phyloP scores from a whole-genome alignment of 2,329 filamentous ascomycete genomes.

The Purpureocillium lavendulum region DNA sequence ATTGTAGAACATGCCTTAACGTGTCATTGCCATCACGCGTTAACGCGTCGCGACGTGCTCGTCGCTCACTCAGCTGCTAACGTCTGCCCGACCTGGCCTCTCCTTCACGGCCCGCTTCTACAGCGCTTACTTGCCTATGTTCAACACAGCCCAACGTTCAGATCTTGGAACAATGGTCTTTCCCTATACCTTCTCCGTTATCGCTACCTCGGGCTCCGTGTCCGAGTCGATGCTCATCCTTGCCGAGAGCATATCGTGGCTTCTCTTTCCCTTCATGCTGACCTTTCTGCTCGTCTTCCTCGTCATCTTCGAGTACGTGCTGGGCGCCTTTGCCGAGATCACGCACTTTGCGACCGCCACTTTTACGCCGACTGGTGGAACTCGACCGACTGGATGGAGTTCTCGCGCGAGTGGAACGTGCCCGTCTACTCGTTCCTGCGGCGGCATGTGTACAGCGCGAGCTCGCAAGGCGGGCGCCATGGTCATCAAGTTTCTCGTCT shows the following conservation, averaged over 20 bases:
- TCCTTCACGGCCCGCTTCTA: too few species aligned
- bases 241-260: slow-evolving; percentile 79
- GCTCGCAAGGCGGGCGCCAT: slow-evolving; percentile 71
- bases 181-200: too few species aligned
- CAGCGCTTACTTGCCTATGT: too few species aligned
- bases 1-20: too few species aligned
- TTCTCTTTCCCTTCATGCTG: slow-evolving; percentile 96
- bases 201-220: slow-evolving; percentile 21
- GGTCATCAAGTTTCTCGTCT: slow-evolving; percentile 84
- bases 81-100: too few species aligned
- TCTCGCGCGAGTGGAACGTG: slow-evolving; percentile 95
- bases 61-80: too few species aligned
- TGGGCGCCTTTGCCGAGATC: slow-evolving; percentile 91
- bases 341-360: slow-evolving; percentile 84
- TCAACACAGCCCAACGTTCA: too few species aligned
- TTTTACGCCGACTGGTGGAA: slow-evolving; percentile 82
- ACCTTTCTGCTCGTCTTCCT: slow-evolving; percentile 93
- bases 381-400: slow-evolving; percentile 86
- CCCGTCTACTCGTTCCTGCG: slow-evolving; percentile 94
- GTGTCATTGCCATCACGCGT: too few species aligned
- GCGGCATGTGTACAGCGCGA: slow-evolving; percentile 86
- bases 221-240: slow-evolving; percentile 71
- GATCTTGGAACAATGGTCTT: too few species aligned
- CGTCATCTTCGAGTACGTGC: slow-evolving; percentile 94
- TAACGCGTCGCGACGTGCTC: too few species aligned